A percentile compares a stretch with the other conserved stretches of the same genome.
phyloP scores from a whole-genome alignment of 2,329 filamentous ascomycete genomes.

The Gliomastix tumulicola region DNA sequence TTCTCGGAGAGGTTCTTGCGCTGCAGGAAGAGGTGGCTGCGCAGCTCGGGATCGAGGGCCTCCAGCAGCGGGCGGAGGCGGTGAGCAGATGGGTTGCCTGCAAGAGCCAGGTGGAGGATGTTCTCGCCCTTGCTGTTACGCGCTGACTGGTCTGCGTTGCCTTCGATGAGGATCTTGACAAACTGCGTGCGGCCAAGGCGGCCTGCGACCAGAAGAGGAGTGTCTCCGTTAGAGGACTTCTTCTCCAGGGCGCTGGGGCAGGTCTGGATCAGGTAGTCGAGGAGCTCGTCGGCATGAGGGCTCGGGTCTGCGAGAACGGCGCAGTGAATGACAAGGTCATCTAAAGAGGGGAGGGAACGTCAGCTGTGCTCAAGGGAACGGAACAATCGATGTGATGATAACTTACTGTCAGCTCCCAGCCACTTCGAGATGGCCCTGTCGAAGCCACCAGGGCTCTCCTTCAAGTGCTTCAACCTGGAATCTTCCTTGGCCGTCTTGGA shows the following conservation, averaged over 20 bases:
- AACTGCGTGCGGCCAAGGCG: slow-evolving; percentile 44
- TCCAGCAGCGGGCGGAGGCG: slow-evolving; percentile 42
- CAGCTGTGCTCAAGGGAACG: slow-evolving; percentile 6
- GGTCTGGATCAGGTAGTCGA: slow-evolving; percentile 59
- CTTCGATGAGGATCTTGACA: slow-evolving; percentile 54
- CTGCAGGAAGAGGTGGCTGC: slow-evolving; percentile 51
- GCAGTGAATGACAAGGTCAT: slow-evolving; percentile 59
- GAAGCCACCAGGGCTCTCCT: slow-evolving; percentile 52
- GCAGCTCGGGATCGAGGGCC: slow-evolving; percentile 49
- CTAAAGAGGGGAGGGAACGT: slow-evolving; percentile 29
- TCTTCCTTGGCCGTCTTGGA: slow-evolving; percentile 55
- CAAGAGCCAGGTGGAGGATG: slow-evolving; percentile 54
- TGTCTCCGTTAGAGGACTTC: slow-evolving; percentile 50
- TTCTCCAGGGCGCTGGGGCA: slow-evolving; percentile 56
- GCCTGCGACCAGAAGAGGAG: slow-evolving; percentile 64
- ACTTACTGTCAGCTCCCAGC: slow-evolving; percentile 53
- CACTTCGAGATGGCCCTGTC: slow-evolving; percentile 56
- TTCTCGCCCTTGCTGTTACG: slow-evolving; percentile 59
- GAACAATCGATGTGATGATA: slow-evolving; percentile 2
- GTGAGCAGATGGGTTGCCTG: slow-evolving; percentile 18
- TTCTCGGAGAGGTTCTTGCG: slow-evolving; percentile 42
- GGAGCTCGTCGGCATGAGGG: slow-evolving; percentile 39
- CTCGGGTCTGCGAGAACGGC: slow-evolving; percentile 42
- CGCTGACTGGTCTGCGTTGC: slow-evolving; percentile 62
- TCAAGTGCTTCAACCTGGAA: slow-evolving; percentile 53